Evolutionary conservation across 768 basidiomycete species (phyloP).

Genomic region (Suillus weaverae): DNA sequence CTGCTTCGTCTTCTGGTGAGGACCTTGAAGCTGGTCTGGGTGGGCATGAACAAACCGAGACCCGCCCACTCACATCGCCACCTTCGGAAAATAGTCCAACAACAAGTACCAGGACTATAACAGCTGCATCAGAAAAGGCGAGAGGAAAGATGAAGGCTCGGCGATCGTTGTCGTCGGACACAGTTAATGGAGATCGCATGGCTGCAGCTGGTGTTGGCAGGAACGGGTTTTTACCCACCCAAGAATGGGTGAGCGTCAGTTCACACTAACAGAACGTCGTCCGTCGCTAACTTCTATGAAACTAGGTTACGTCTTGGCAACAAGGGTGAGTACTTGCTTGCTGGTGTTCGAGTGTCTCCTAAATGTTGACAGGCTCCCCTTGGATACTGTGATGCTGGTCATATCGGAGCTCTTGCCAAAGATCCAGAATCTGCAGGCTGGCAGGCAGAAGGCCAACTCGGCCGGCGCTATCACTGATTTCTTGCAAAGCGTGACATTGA

Average conservation of each 20-base stretch:
- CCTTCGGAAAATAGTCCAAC: conserved; percentile 37
- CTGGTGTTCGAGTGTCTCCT: conserved; percentile 6
- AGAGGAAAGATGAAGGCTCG: conserved; percentile 89
- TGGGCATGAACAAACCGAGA: conserved; percentile 14
- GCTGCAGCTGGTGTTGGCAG: conserved; percentile 75
- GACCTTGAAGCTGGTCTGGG: conserved; percentile 13
- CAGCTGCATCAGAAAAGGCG: conserved; percentile 76
- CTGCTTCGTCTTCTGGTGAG: conserved; percentile 14
- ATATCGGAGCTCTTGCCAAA: conserved; percentile 86
- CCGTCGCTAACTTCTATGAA: conserved; percentile 9
- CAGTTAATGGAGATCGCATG: conserved; percentile 57
- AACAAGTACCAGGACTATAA: conserved; percentile 18
- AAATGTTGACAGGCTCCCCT: conserved; percentile 61
- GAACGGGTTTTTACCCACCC: conserved; percentile 93
- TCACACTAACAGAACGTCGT: not conserved
- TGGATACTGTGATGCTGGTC: conserved; percentile 85
- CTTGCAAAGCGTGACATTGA: conserved; percentile 65
- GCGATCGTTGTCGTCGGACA: conserved; percentile 52
- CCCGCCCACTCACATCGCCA: conserved; percentile 45
- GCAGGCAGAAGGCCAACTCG: conserved; percentile 60
- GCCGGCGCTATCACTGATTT: conserved; percentile 73
- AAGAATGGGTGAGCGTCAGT: conserved; percentile 81
- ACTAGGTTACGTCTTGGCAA: conserved; percentile 89
- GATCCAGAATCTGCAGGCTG: conserved; percentile 76
- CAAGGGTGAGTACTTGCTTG: conserved; percentile 64